Evolutionary conservation across 202 grass and related monocot genomes (phyloP).

Genomic region (Musa balbisiana): DNA sequence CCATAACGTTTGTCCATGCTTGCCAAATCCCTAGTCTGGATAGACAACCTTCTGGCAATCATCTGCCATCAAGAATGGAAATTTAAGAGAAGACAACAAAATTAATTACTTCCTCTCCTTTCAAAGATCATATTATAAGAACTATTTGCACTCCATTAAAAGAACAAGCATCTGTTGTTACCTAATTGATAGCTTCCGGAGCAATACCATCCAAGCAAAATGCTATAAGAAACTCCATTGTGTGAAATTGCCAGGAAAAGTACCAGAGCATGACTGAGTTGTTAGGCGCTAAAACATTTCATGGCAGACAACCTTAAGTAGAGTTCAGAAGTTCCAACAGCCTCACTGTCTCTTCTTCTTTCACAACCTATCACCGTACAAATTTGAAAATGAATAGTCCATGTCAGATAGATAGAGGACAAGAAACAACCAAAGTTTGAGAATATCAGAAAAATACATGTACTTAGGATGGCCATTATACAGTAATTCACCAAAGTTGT

Average conservation of each 20-base stretch:
- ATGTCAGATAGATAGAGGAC: neutral
- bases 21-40: too few relatives aligned
- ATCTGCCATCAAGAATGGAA: slow-evolving; percentile 35
- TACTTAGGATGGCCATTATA: neutral
- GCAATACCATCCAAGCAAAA: too few relatives aligned
- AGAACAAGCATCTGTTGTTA: too few relatives aligned
- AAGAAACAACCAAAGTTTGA: neutral
- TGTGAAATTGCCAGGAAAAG: slow-evolving; percentile 28
- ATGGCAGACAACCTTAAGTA: slow-evolving; percentile 32
- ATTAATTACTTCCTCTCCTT: neutral
- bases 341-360: slow-evolving; percentile 42
- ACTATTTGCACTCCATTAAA: slow-evolving; percentile 14
- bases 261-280: slow-evolving; percentile 3
- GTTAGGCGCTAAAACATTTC: slow-evolving; percentile 43
- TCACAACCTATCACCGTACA: slow-evolving; percentile 48
- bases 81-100: neutral
- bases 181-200: too few relatives aligned
- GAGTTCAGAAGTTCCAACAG: slow-evolving; percentile 47
- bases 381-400: slow-evolving; percentile 4
- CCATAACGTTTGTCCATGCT: too few relatives aligned
- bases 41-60: slow-evolving; percentile 9
- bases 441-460: neutral
- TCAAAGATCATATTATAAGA: slow-evolving; percentile 12
- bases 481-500: neutral
- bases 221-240: too few relatives aligned